Evolutionary conservation across 2,329 filamentous ascomycete genomes (phyloP), one percentile per base, ranked within the genome.

Genomic region (Paecilomyces niveus): DNA sequence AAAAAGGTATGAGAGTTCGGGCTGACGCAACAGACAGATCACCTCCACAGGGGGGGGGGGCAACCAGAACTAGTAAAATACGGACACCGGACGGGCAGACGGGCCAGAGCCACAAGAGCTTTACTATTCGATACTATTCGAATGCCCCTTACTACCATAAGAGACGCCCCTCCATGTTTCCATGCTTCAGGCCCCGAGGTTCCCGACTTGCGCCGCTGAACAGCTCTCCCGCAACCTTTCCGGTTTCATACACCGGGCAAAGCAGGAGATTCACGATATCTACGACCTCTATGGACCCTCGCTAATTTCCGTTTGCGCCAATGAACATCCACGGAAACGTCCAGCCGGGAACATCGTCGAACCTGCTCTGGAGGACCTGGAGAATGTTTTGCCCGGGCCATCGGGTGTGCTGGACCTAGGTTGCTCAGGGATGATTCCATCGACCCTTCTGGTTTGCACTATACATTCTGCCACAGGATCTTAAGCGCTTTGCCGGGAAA

Each of bases 231-330:
- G 62, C 64, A 65, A 64, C 65, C 63, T 63, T 72, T 72, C 72
- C 71, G 71, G 71, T 74, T 73, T 74, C 70, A 73, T 69, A 70
- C 71, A 74, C 72, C 73, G 73, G 73, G 70, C 68, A 73, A 75
- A 74, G 68, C 73, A 74, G 73, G 73, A 73, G 67, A 64, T 54
- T 64, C 66, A 72, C 70, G 67, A 70, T 72, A 69, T 72, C 53
- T 54, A 61, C 59, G 61, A 62, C 66, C 65, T 29, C 26, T 29
- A 29, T 7, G 26, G 26, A 29, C 7, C 26, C 26, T 69, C 68
- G 66, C 63, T 62, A 70, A 63, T 65, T 69, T 59, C 64, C 67
- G 61, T 58, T 50, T 58, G 60, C 53, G 54, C 71, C 71, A 73
- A 73, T 73, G 4, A 57, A 35, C 33, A 3, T 7, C 55, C 9